These are phyloP conservation scores for Candida fluviatilis DNA, from an alignment of 805 yeast species.

Conservation along the genomic window DNA sequence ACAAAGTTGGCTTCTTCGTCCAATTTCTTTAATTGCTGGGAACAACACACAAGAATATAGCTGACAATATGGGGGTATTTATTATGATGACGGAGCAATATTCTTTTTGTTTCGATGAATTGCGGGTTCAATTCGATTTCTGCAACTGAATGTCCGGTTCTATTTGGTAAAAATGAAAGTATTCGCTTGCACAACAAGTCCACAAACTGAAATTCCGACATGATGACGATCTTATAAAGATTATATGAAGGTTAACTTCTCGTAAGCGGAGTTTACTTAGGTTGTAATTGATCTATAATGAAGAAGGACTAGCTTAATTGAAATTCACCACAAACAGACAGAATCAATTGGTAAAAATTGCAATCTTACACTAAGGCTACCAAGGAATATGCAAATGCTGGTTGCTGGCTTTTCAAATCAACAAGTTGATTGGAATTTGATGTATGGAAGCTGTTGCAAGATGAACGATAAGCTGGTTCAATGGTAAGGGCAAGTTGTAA, in stretches of 20 bases:
- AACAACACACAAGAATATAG: slow-evolving; percentile 18
- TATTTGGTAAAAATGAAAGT: slow-evolving; percentile 32
- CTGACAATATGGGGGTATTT: slow-evolving; percentile 13
- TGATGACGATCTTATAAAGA: no score
- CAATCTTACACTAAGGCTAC: no score
- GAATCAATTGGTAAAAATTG: no score
- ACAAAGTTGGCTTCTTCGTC: slow-evolving; percentile 17
- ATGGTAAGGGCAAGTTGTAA: background rate
- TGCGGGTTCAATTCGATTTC: slow-evolving; percentile 42
- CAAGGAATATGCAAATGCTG: no score
- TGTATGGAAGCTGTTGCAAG: background rate
- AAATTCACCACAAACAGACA: no score
- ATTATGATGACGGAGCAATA: slow-evolving; percentile 19
- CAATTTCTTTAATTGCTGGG: slow-evolving; percentile 19
- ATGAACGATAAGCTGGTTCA: background rate
- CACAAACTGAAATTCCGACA: slow-evolving; percentile 12
- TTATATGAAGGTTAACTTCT: no score
- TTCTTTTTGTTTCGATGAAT: slow-evolving; percentile 26
- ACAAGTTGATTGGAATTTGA: no score
- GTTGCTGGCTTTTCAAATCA: no score
- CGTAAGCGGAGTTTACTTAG: no score
- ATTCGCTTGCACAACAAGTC: slow-evolving; percentile 24
- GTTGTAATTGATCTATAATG: no score
- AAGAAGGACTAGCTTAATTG: no score
- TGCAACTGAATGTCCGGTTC: slow-evolving; percentile 34